phyloP scores from a whole-genome alignment of 441 rosid genomes.

The Mallotus repandus region DNA sequence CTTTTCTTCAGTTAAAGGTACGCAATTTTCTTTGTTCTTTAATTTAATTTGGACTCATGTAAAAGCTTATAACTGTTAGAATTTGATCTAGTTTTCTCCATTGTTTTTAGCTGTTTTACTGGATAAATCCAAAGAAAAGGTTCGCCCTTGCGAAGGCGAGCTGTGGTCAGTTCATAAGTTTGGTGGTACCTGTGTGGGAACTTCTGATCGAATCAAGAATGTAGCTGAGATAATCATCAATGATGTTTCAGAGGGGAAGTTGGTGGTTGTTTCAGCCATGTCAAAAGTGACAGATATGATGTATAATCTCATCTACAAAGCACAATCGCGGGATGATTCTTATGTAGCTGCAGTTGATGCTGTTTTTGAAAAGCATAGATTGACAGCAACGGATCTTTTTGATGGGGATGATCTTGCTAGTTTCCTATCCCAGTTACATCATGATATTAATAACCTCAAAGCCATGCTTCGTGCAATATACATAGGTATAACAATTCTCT shows the following conservation, averaged over 20 bases:
- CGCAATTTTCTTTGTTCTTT: slow-evolving; percentile 7
- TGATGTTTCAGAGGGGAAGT: slow-evolving; percentile 71
- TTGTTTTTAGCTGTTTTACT: slow-evolving; percentile 46
- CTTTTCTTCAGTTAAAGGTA: slow-evolving; percentile 53
- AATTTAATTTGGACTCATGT: neutral
- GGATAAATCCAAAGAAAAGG: slow-evolving; percentile 51
- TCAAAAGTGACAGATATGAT: slow-evolving; percentile 97
- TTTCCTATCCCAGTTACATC: slow-evolving; percentile 65
- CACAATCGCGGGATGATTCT: slow-evolving; percentile 80
- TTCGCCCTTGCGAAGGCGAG: slow-evolving; percentile 53
- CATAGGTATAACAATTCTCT: slow-evolving; percentile 52
- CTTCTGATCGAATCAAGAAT: slow-evolving; percentile 76
- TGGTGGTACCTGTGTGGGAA: slow-evolving; percentile 97
- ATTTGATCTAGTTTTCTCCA: neutral
- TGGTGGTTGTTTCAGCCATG: slow-evolving; percentile 96
- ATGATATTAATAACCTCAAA: slow-evolving; percentile 79
- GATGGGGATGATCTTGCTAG: slow-evolving; percentile 69
- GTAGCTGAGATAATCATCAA: slow-evolving; percentile 67
- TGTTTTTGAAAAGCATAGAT: slow-evolving; percentile 76
- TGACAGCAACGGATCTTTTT: slow-evolving; percentile 73
- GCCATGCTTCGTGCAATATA: slow-evolving; percentile 98
- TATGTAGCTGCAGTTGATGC: slow-evolving; percentile 68
- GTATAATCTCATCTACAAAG: slow-evolving; percentile 78
- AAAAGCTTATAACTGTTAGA: neutral
- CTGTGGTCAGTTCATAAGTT: slow-evolving; percentile 95